These are phyloP conservation scores for Chlorella sp. DNA, from an alignment of 139 green algal species.

Conservation along the genomic window DNA sequence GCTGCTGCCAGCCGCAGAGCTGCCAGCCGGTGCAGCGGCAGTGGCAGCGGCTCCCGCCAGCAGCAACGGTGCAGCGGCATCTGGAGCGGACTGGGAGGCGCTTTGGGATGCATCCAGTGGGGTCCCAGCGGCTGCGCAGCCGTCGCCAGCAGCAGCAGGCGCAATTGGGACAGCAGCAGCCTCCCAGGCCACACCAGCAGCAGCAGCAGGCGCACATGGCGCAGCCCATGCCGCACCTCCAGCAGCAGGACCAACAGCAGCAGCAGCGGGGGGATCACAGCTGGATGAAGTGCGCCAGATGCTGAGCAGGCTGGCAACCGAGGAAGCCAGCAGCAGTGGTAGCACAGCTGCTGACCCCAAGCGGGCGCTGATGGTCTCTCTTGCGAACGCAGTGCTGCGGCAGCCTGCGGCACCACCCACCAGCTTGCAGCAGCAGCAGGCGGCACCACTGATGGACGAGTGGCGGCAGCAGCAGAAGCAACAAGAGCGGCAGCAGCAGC, in stretches of 20 bases:
- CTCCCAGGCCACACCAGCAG: background rate
- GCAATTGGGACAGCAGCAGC: background rate
- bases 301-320: background rate
- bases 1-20: background rate
- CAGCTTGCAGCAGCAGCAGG: background rate
- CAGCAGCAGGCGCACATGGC: background rate
- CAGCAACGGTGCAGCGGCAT: too few species aligned
- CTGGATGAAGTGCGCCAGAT: constrained; percentile 2
- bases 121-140: too few species aligned
- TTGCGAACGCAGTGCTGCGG: constrained; percentile 18
- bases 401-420: background rate
- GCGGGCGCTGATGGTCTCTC: constrained; percentile 7
- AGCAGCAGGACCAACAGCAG: background rate
- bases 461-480: too few species aligned
- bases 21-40: background rate
- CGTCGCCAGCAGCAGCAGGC: too few species aligned
- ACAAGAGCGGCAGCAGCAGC: too few species aligned
- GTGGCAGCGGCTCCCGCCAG: background rate
- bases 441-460: background rate
- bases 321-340: background rate
- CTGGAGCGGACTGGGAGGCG: too few species aligned
- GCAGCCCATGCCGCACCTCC: background rate
- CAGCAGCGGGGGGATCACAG: background rate
- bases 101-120: too few species aligned
- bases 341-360: background rate